These are phyloP conservation scores for Mycosphaerella sp. DNA, from an alignment of 2,329 filamentous ascomycete species.

Conservation along the genomic window DNA sequence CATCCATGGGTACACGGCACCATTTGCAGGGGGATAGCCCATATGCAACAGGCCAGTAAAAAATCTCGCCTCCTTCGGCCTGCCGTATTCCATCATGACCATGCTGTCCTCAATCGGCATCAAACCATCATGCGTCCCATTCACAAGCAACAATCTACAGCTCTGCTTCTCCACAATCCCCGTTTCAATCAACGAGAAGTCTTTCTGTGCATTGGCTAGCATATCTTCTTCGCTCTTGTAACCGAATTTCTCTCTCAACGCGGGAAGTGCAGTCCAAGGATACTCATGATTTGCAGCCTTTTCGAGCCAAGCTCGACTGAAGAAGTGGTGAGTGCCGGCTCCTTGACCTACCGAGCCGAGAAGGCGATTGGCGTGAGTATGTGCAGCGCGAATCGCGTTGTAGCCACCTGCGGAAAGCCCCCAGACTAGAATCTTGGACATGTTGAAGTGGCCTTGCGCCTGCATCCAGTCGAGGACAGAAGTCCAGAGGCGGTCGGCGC, in stretches of 20 bases:
- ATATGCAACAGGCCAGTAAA: constrained; percentile 58
- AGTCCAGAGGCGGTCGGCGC: constrained; percentile 57
- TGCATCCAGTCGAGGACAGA: constrained; percentile 58
- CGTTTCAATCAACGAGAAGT: constrained; percentile 57
- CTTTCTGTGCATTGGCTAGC: constrained; percentile 49
- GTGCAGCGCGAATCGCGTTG: constrained; percentile 59
- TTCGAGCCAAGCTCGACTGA: constrained; percentile 54
- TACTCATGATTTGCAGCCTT: constrained; percentile 60
- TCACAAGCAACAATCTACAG: constrained; percentile 53
- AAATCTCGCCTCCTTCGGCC: constrained; percentile 60
- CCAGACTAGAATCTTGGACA: constrained; percentile 55
- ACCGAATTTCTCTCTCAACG: constrained; percentile 57
- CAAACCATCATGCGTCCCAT: constrained; percentile 58
- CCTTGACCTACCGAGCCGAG: constrained; percentile 57
- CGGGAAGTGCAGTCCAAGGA: constrained; percentile 34
- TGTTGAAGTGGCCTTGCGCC: constrained; percentile 49
- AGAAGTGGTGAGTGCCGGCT: constrained; percentile 58
- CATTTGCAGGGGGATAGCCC: constrained; percentile 60
- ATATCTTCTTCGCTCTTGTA: constrained; percentile 54
- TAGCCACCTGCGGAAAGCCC: constrained; percentile 62
- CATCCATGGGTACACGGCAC: constrained; percentile 56
- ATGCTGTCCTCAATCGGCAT: constrained; percentile 65
- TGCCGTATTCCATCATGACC: constrained; percentile 58
- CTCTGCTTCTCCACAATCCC: constrained; percentile 53
- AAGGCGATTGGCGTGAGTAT: constrained; percentile 55